Base-by-base conservation (phyloP, 2,329 filamentous ascomycete genomes). In the Penicillium sp. region DNA sequence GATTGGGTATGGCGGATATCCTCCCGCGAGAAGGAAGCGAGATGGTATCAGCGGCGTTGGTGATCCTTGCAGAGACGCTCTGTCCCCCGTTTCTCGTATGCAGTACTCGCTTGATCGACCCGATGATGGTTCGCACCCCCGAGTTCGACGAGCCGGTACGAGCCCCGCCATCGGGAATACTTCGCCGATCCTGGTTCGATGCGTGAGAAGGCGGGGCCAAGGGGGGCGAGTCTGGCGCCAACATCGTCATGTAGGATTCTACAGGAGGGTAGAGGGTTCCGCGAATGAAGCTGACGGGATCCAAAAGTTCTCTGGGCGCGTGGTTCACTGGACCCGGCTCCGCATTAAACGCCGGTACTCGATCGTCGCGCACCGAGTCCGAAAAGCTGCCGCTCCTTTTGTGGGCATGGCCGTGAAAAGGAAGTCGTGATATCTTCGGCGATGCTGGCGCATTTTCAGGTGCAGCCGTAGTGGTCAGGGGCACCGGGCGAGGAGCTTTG, bases 311-410 rank as follows among this genome's bases (percentile, higher is more conserved):
- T 53, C 84, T 76, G 11, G 83, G 68, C 12, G 84, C 62, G 69
- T 65, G 24, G 70, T 64, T 43, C 64, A 55, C 43, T 66, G 63
- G 48, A 29, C 76, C 66, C 34, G 67, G 60, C 49, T 76, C 73
- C 34, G 74, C 66, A 29, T 73, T 68, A 4, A 76, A 75, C 7
- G 80, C 60, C 2, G 78, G 77, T 9, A 76, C 69, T 46, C 80
- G 69, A 72, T 84, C 68, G 61, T 93, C 87, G 57, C 89, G 77
- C 44, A 91, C 68, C 1, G 90, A 91, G 69, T 96, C 88, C 0
- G 86, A 88, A 59, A 93, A 85, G 65, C 90, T 96, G 43, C 85
- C 89, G 62, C 88, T 95, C 24, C 90, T 83, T 67, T 89, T 90
- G 68, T 95, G 90, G 3, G 73, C 66, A 53, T 79, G 77, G 8